phyloP scores from a whole-genome alignment of 164 flowering plant genomes.

The Chimonanthus praecox region DNA sequence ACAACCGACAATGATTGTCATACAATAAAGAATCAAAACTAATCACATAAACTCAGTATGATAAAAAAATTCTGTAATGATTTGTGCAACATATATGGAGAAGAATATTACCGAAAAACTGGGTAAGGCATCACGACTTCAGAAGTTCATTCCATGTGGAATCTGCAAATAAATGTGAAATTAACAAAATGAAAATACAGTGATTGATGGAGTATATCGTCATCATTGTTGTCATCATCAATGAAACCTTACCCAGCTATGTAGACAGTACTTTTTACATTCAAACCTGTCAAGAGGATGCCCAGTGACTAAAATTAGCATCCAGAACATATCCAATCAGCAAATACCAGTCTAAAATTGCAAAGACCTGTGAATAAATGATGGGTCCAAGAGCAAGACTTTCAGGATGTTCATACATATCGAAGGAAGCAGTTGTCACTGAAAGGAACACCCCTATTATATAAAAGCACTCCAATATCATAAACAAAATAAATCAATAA shows the following conservation, averaged over 20 bases:
- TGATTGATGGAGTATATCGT: neutral
- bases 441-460: neutral
- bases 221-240: no score
- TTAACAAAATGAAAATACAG: neutral
- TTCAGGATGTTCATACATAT: neutral
- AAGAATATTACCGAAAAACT: neutral
- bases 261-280: no score
- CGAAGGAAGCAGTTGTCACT: conserved; percentile 2
- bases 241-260: no score
- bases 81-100: neutral
- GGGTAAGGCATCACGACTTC: neutral
- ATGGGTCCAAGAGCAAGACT: neutral
- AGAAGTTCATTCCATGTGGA: neutral
- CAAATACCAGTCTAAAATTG: neutral
- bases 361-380: neutral
- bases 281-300: no score
- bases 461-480: neutral
- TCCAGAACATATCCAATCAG: neutral
- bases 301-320: neutral
- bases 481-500: neutral
- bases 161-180: neutral
- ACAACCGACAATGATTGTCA: neutral
- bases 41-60: no score
- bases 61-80: no score
- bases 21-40: neutral